These are phyloP conservation scores for Penicillium sp. DNA, from an alignment of 2,329 filamentous ascomycete species.

Conservation along the genomic window DNA sequence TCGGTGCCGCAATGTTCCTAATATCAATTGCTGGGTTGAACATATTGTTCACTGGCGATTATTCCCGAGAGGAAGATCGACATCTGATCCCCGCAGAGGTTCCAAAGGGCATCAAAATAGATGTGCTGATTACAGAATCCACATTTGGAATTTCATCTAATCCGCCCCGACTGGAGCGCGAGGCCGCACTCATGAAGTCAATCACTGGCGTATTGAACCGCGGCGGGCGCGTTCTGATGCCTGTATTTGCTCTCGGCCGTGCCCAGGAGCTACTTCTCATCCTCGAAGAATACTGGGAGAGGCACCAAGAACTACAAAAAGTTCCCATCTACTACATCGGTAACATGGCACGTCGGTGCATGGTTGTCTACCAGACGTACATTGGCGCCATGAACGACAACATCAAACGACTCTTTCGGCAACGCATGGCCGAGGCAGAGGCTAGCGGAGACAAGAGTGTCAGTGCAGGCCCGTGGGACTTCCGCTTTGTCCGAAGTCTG, in stretches of 20 bases:
- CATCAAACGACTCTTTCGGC: constrained; percentile 91
- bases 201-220: constrained; percentile 88
- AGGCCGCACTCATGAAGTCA: constrained; percentile 91
- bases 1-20: constrained; percentile 96
- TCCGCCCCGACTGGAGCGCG: constrained; percentile 83
- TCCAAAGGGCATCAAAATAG: constrained; percentile 82
- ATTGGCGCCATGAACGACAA: constrained; percentile 99
- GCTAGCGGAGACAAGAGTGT: constrained; percentile 73
- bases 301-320: constrained; percentile 82
- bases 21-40: constrained; percentile 96
- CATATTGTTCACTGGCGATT: constrained; percentile 96
- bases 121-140: constrained; percentile 95
- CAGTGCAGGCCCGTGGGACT: constrained; percentile 80
- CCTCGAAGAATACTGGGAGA: constrained; percentile 93
- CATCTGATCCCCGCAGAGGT: constrained; percentile 94
- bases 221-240: constrained; percentile 87
- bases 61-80: constrained; percentile 90
- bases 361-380: constrained; percentile 98
- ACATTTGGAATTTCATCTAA: constrained; percentile 96
- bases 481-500: constrained; percentile 86
- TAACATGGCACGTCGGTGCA: constrained; percentile 91
- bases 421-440: constrained; percentile 87
- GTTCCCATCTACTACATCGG: constrained; percentile 97
- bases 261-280: constrained; percentile 94
- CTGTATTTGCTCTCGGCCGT: constrained; percentile 89